Evolutionary conservation across 2,329 filamentous ascomycete species (phyloP), one percentile per base, ranked within the genome.

Genomic region (Ilyonectria destructans): DNA sequence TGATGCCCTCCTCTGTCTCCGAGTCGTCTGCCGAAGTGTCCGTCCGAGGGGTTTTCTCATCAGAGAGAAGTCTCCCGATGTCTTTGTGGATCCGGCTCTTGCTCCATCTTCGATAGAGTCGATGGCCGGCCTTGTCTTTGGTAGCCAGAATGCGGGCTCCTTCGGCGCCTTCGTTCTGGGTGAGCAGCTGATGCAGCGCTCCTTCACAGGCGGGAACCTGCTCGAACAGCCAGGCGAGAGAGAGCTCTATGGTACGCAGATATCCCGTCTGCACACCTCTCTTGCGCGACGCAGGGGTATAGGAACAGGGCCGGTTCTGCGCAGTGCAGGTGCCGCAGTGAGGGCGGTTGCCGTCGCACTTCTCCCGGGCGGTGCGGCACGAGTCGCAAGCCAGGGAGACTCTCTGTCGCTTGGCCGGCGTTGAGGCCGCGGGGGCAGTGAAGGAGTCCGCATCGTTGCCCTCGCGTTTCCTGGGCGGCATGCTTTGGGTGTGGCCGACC

Each of bases 201-300:
- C 85, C 83, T 78, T 93, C 91, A 55, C 85, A 86, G 10, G 86
- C 88, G 15, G 88, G 85, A 40, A 90, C 86, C 62, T 88, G 87
- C 67, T 89, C 86, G 68, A 93, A 91, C 1, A 92, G 81, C 84
- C 90, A 90, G 13, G 90, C 91, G 62, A 93, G 84, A 10, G 91
- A 87, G 49, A 92, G 80, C 79, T 95, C 93, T 19, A 95, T 83
- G 0, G 91, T 92, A 37, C 92, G 88, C 62, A 95, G 91, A 76
- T 95, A 94, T 17, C 93, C 93, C n/a, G 93, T 93, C 74, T 92
- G 92, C 12, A 95, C 89, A 4, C 93, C 93, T 70, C 93, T 86
- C 79, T 94, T 94, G 80, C 93, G 94, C 8, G 91, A 90, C 61
- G 89, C 90, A 61, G 91, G 87, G 69, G 92, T 89, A 78, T 95